A percentile compares a stretch with the other conserved stretches of the same genome.
Conservation (phyloP, 2,329 filamentous ascomycete species). For the Didymella segeticola region DNA sequence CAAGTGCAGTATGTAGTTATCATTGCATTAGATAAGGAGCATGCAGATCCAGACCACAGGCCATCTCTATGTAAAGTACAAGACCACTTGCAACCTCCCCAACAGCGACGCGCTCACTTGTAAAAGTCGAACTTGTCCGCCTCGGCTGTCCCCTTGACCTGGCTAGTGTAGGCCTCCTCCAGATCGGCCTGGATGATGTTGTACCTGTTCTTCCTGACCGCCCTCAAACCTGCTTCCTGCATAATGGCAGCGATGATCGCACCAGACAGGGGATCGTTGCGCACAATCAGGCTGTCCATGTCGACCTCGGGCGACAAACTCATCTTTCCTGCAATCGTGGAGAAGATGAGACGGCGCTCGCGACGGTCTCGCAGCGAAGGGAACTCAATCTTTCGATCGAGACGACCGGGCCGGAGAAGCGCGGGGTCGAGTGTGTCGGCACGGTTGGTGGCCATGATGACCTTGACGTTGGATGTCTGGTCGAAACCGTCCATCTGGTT, state of each 20-base stretch:
- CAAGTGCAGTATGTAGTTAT: neutral
- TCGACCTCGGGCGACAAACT: constrained; percentile 95
- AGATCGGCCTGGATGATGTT: constrained; percentile 98
- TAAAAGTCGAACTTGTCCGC: constrained; percentile 78
- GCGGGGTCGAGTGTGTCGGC: constrained; percentile 97
- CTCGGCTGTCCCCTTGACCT: constrained; percentile 85
- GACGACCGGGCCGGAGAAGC: constrained; percentile 88
- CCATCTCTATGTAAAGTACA: constrained; percentile 33
- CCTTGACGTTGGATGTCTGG: constrained; percentile 98
- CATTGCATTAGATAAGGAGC: constrained; percentile 16
- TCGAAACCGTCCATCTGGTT: constrained; percentile 99
- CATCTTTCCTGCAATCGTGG: constrained; percentile 97
- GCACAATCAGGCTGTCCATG: constrained; percentile 91
- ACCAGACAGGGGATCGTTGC: constrained; percentile 93
- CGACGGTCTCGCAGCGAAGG: constrained; percentile 92
- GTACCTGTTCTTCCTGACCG: constrained; percentile 96
- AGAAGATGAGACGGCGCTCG: constrained; percentile 95
- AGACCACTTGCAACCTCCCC: constrained; percentile 9
- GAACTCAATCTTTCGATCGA: constrained; percentile 99
- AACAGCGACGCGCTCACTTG: constrained; percentile 37
- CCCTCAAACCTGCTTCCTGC: constrained; percentile 95
- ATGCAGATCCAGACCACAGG: constrained; percentile 8
- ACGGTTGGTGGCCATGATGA: constrained; percentile 99
- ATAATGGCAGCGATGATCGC: constrained; percentile 98
- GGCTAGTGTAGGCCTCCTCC: constrained; percentile 95